Percentiles rank a stretch among this genome's conserved stretches.
phyloP scores from a whole-genome alignment of 345 rosid species.

The Corymbia maculata region DNA sequence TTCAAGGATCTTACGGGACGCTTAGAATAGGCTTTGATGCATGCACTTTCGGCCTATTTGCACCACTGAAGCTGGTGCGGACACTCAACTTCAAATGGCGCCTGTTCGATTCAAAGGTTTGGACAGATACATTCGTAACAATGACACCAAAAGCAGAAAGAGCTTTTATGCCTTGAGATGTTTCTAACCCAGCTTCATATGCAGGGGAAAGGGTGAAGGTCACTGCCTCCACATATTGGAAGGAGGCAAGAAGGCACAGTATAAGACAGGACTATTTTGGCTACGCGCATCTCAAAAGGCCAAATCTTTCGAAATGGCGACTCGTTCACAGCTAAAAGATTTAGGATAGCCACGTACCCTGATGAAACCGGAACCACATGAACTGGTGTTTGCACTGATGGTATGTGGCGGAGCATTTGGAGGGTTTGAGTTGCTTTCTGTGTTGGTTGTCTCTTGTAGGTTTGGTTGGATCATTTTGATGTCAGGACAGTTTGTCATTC shows the following conservation, averaged over 20 bases:
- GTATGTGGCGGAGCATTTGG: background rate
- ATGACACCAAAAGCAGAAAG: background rate
- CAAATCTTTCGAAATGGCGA: too few relatives aligned
- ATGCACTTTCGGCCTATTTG: too few relatives aligned
- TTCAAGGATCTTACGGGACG: too few relatives aligned
- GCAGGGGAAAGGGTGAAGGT: background rate
- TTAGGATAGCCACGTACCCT: slow-evolving; percentile 22
- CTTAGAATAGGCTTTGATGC: background rate
- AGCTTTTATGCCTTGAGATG: background rate
- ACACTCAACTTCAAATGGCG: too few relatives aligned
- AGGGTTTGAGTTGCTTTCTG: background rate
- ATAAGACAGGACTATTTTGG: background rate
- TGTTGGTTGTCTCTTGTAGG: background rate
- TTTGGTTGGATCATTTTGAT: background rate
- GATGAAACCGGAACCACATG: slow-evolving; percentile 15
- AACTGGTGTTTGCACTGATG: background rate
- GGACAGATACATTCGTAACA: background rate
- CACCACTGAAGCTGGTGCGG: too few relatives aligned
- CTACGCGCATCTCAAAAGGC: too few relatives aligned
- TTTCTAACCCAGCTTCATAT: background rate
- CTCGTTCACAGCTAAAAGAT: background rate
- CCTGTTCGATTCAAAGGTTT: too few relatives aligned
- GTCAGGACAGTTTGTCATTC: background rate
- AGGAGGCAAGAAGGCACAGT: background rate
- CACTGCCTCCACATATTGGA: background rate